phyloP scores from a whole-genome alignment of 768 basidiomycete species.

The Pulveroboletus sp. region DNA sequence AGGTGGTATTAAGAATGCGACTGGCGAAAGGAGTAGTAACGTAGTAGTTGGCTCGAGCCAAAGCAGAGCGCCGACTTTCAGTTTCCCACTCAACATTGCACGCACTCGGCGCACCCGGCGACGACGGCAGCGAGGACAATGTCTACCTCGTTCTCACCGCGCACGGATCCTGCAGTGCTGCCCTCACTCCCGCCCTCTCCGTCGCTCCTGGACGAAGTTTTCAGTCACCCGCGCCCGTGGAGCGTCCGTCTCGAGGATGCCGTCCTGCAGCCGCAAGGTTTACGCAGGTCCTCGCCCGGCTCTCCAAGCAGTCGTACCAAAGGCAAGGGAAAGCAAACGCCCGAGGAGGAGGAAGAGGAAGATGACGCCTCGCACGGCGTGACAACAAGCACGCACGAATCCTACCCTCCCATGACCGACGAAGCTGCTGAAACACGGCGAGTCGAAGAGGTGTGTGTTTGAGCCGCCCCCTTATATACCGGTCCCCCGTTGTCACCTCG shows the following conservation, averaged over 20 bases:
- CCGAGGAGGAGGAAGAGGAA: conserved; percentile 16
- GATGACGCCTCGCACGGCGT: conserved; percentile 19
- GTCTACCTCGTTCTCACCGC: conserved; percentile 16
- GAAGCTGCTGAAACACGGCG: conserved; percentile 64
- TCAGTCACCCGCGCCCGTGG: conserved; percentile 35
- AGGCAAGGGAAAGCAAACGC: conserved; percentile 34
- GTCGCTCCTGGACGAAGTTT: conserved; percentile 44
- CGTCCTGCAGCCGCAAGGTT: conserved; percentile 16
- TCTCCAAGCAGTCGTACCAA: conserved; percentile 7
- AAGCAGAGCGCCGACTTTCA: too few species aligned
- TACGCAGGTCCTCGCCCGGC: conserved; percentile 17
- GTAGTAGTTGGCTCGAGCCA: too few species aligned
- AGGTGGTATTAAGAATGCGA: too few species aligned
- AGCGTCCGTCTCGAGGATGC: conserved; percentile 26
- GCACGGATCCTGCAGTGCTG: conserved; percentile 4
- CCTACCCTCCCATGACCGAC: conserved; percentile 67
- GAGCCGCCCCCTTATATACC: not conserved
- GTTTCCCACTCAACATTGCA: not conserved
- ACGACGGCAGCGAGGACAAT: conserved; percentile 16
- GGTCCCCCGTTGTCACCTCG: not conserved
- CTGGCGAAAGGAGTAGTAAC: too few species aligned
- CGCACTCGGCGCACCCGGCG: not conserved
- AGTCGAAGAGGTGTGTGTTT: conserved; percentile 60
- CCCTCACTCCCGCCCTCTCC: conserved; percentile 38
- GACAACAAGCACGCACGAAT: conserved; percentile 16